phyloP scores from a whole-genome alignment of 2,329 filamentous ascomycete genomes.

The Zalaria obscura region DNA sequence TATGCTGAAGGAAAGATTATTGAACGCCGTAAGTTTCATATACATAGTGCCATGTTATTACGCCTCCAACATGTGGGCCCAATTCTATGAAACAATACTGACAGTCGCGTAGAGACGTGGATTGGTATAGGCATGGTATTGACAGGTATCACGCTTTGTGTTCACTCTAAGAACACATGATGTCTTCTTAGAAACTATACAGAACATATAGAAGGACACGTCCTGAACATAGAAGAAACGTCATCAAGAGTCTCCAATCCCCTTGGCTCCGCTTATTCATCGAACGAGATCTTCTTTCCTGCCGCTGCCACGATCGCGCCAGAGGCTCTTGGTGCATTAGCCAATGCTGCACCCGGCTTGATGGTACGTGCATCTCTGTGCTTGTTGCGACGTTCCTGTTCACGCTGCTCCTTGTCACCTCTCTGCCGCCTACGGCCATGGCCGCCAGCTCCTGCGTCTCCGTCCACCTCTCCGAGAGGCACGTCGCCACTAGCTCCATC shows the following conservation, averaged over 20 bases:
- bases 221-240: background rate
- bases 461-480: constrained; percentile 11
- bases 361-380: constrained; percentile 29
- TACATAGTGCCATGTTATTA: background rate
- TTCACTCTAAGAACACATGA: constrained; percentile 39
- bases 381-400: constrained; percentile 20
- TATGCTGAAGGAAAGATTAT: constrained; percentile 88
- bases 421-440: constrained; percentile 13
- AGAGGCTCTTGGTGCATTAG: constrained; percentile 48
- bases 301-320: constrained; percentile 65
- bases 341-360: constrained; percentile 27
- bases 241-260: background rate
- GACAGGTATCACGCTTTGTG: constrained; percentile 69
- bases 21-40: constrained; percentile 47
- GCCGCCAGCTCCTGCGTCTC: constrained; percentile 10
- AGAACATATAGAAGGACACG: background rate
- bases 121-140: constrained; percentile 69
- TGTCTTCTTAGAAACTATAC: constrained; percentile 3
- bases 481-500: constrained; percentile 8
- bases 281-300: constrained; percentile 74
- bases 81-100: constrained; percentile 2
- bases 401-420: constrained; percentile 16
- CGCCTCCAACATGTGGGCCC: background rate
- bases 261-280: constrained; percentile 19
- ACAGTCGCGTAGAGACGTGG: constrained; percentile 52